Evolutionary conservation across 345 rosid species (phyloP), one percentile per base, ranked within the genome.

Genomic region (Limnanthes douglasii): DNA sequence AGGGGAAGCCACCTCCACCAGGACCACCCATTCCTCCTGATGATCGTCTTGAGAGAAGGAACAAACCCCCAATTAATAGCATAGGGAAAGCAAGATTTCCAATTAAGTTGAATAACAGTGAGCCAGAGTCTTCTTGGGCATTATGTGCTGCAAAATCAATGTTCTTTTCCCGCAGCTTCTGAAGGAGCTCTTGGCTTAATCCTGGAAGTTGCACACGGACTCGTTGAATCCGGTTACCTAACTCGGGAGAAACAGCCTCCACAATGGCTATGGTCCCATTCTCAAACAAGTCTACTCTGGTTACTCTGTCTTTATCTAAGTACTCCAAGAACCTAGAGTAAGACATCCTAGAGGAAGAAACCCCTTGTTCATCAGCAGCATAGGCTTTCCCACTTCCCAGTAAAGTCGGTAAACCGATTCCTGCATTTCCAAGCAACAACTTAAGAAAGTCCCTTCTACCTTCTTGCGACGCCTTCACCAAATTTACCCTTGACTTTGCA

Each of bases 11-110:
- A 44, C 90, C 90, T 18, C 98, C 98, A 39, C 98, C 98, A 16
- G 95, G 95, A 21, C 98, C 98, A 17, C 98, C 98, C 95, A 90
- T 83, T 41, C 98, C 98, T 53, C 95, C 98, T 22, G 82, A 62
- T 8, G 95, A 77, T 10, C 94, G 72, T 32, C 95, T 77, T 8
- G 98, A 90, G 39, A 90, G 92, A 63, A 90, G 68, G 66, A 90
- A 90, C 35, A 84, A 54, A n/a, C 95, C 98, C 15, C 98, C 98
- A 36, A 90, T 90, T 61, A 90, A 61, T 37, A 90, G 69, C 37
- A 69, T 14, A 1, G 98, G 98, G 68, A 90, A 90, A 39, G 98
- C 95, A 13, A 90, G 66, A 39, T 84, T 90, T 16, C 98, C 77
- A 47, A 90, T 74, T 64, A 90, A 58, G 68, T 90, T 90, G 45